phyloP scores from a whole-genome alignment of 805 yeast species.

The Cyberlindnera veronae region DNA sequence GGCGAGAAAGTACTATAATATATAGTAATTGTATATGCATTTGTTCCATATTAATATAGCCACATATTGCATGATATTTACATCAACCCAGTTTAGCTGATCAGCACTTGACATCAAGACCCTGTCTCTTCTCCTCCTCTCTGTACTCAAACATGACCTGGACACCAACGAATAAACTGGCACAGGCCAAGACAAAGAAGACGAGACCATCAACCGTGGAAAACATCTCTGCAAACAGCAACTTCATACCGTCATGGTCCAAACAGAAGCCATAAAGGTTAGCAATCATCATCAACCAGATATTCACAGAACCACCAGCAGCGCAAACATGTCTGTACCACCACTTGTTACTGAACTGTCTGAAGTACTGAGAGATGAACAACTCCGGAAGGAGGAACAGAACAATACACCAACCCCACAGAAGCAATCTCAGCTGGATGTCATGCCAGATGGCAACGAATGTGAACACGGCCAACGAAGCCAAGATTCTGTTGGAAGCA shows the following conservation, averaged over 20 bases:
- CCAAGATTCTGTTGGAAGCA: slow-evolving; percentile 61
- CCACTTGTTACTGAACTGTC: slow-evolving; percentile 41
- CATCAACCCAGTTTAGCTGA: background rate
- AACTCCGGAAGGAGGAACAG: slow-evolving; percentile 86
- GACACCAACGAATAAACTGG: slow-evolving; percentile 72
- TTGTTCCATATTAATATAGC: background rate
- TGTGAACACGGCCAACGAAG: slow-evolving; percentile 81
- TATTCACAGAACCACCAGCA: slow-evolving; percentile 80
- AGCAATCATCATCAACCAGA: slow-evolving; percentile 98
- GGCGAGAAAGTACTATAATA: background rate
- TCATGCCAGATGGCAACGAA: slow-evolving; percentile 99
- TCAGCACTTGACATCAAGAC: slow-evolving; percentile 74
- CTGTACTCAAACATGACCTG: slow-evolving; percentile 95
- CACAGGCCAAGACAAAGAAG: slow-evolving; percentile 59
- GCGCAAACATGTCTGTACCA: slow-evolving; percentile 86
- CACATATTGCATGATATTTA: background rate
- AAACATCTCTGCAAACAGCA: slow-evolving; percentile 66
- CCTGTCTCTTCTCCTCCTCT: slow-evolving; percentile 79
- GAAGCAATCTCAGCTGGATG: slow-evolving; percentile 74
- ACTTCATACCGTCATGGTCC: slow-evolving; percentile 79
- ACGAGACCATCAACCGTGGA: slow-evolving; percentile 63
- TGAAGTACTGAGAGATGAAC: slow-evolving; percentile 45
- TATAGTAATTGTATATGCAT: background rate
- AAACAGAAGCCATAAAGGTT: slow-evolving; percentile 92
- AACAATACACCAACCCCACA: slow-evolving; percentile 97